phyloP scores from a whole-genome alignment of 495 filamentous ascomycete genomes.

The Antarctomyces pellizariae region DNA sequence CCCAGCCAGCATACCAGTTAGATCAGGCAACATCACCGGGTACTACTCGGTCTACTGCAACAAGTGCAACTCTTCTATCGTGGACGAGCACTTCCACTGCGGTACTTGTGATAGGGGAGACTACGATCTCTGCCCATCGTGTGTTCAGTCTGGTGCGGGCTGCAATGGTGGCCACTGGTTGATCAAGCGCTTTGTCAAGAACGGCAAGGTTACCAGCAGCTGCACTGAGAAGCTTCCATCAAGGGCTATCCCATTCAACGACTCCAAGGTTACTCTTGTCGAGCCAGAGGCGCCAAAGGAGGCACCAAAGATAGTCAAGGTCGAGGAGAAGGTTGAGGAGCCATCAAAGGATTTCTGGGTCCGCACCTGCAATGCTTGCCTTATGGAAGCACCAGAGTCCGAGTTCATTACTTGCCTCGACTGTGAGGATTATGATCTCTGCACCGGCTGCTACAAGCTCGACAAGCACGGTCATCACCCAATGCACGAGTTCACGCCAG shows the following conservation, averaged over 20 bases:
- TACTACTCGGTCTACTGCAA: conserved; percentile 73
- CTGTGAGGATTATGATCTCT: conserved; percentile 86
- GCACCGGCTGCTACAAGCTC: conserved; percentile 50
- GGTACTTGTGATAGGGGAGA: conserved; percentile 80
- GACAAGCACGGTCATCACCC: conserved; percentile 85
- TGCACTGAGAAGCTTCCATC: conserved; percentile 56
- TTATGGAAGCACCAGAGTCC: conserved; percentile 41
- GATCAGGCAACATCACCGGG: conserved; percentile 1
- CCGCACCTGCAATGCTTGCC: too few species aligned
- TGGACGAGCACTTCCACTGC: conserved; percentile 80
- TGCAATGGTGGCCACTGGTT: conserved; percentile 77
- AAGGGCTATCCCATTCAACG: conserved; percentile 19
- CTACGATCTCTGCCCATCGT: conserved; percentile 74
- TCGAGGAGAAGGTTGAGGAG: too few species aligned
- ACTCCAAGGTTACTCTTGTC: conserved; percentile 7
- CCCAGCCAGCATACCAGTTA: too few species aligned
- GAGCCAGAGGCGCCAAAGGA: conserved; percentile 8
- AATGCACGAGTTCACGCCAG: conserved; percentile 53
- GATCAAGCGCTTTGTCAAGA: conserved; percentile 65
- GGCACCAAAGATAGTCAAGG: conserved; percentile 73
- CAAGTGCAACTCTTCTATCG: conserved; percentile 52
- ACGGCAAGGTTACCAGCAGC: conserved; percentile 62
- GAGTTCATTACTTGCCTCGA: conserved; percentile 65
- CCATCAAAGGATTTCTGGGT: too few species aligned
- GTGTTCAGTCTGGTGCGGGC: conserved; percentile 47